These are phyloP conservation scores for Yamadazyma paraphyllophila DNA, from an alignment of 805 yeast genomes.

Conservation along the genomic window DNA sequence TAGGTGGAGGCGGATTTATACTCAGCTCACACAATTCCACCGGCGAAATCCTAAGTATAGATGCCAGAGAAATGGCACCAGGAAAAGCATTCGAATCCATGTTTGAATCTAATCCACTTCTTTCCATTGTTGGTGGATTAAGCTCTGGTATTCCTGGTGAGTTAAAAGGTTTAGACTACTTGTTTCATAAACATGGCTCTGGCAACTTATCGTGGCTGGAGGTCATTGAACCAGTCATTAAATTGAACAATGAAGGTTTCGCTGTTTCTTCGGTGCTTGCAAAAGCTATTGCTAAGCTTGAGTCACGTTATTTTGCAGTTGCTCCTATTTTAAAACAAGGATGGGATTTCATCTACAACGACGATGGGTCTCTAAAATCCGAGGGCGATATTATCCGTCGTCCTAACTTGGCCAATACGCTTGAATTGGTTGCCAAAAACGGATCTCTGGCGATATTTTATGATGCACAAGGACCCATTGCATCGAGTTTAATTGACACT, in stretches of 20 bases:
- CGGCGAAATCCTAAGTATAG: conserved; percentile 59
- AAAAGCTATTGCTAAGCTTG: conserved; percentile 34
- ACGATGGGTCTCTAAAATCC: conserved; percentile 28
- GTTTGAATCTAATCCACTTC: conserved; percentile 48
- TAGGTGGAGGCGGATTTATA: conserved; percentile 90
- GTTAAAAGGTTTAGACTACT: conserved; percentile 70
- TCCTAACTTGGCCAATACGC: conserved; percentile 61
- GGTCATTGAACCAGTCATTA: conserved; percentile 71
- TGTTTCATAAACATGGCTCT: conserved; percentile 62
- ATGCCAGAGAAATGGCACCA: conserved; percentile 91
- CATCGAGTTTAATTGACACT: conserved; percentile 50
- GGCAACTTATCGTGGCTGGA: conserved; percentile 72
- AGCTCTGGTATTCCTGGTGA: conserved; percentile 93
- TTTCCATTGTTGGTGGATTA: conserved; percentile 77
- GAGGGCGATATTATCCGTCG: conserved; percentile 64
- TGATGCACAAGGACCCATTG: conserved; percentile 79
- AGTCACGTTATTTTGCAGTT: conserved; percentile 21
- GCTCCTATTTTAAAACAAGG: conserved; percentile 32
- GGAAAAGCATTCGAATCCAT: conserved; percentile 56
- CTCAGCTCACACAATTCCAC: conserved; percentile 27
- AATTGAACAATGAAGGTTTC: conserved; percentile 67
- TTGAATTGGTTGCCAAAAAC: conserved; percentile 65
- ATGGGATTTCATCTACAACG: conserved; percentile 58
- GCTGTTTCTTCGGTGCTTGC: conserved; percentile 23
- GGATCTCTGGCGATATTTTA: conserved; percentile 80